These are phyloP conservation scores for Tricholoma terreum DNA, from an alignment of 768 basidiomycete genomes.

Conservation along the genomic window DNA sequence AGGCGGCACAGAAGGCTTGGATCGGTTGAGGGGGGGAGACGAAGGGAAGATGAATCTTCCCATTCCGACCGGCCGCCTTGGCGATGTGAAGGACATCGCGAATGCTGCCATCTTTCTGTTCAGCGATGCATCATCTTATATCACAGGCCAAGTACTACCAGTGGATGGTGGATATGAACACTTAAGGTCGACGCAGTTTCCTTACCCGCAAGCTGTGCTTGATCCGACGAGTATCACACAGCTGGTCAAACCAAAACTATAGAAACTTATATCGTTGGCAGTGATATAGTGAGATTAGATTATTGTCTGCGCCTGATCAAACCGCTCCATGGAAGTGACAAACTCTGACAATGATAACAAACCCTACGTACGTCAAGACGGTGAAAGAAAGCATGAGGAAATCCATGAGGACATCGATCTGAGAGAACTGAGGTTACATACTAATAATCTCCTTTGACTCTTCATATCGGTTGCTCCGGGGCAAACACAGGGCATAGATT, in stretches of 20 bases:
- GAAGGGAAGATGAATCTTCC: conserved; percentile 11
- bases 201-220: conserved; percentile 63
- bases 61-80: conserved; percentile 48
- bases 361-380: no score
- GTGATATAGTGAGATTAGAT: no score
- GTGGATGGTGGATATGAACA: conserved; percentile 69
- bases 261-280: background rate
- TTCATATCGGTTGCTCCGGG: no score
- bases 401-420: no score
- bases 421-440: no score
- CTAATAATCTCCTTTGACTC: no score
- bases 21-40: conserved; percentile 45
- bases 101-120: conserved; percentile 78
- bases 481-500: background rate
- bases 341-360: no score
- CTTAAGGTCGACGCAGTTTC: conserved; percentile 43
- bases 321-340: no score
- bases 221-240: conserved; percentile 51
- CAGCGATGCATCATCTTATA: conserved; percentile 72
- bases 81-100: conserved; percentile 60
- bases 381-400: no score
- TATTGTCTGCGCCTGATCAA: no score
- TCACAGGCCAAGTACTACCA: conserved; percentile 72
- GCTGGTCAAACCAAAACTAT: conserved; percentile 52
- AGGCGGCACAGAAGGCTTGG: conserved; percentile 68